phyloP scores from a whole-genome alignment of 2,329 filamentous ascomycete genomes.

The Emergomyces pasteurianus region DNA sequence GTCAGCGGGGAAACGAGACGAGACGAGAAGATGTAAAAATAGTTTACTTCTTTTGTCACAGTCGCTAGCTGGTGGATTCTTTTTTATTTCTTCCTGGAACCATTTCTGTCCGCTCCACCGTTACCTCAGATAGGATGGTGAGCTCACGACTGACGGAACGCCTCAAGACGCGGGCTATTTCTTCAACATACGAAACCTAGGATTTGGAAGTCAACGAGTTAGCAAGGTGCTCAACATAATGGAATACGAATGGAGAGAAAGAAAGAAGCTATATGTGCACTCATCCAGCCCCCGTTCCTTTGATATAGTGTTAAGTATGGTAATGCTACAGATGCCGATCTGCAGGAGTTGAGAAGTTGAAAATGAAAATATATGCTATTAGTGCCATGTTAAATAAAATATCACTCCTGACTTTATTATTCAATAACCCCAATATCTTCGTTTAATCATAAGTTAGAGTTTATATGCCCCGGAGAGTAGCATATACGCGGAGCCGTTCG shows the following conservation, averaged over 20 bases:
- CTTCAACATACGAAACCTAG: not conserved
- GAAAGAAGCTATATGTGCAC: not conserved
- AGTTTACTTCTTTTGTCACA: no score
- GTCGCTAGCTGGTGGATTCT: no score
- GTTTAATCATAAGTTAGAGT: no score
- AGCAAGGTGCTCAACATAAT: not conserved
- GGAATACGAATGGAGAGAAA: not conserved
- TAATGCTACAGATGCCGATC: not conserved
- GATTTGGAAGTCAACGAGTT: not conserved
- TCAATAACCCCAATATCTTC: no score
- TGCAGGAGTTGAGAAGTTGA: not conserved
- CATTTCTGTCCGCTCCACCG: not conserved
- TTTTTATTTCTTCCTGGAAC: not conserved
- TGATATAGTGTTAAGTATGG: not conserved
- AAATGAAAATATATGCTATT: not conserved
- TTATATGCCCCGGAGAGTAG: no score
- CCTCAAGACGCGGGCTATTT: not conserved
- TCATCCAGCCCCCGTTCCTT: not conserved
- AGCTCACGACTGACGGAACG: no score
- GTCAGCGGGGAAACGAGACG: not conserved
- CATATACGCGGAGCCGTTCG: no score
- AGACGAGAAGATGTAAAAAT: not conserved
- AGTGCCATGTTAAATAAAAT: no score
- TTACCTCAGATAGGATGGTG: not conserved
- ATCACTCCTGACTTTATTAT: no score